Base-by-base conservation (phyloP, 371 early-diverging fungal species). In the Synchytrium microbalum region DNA sequence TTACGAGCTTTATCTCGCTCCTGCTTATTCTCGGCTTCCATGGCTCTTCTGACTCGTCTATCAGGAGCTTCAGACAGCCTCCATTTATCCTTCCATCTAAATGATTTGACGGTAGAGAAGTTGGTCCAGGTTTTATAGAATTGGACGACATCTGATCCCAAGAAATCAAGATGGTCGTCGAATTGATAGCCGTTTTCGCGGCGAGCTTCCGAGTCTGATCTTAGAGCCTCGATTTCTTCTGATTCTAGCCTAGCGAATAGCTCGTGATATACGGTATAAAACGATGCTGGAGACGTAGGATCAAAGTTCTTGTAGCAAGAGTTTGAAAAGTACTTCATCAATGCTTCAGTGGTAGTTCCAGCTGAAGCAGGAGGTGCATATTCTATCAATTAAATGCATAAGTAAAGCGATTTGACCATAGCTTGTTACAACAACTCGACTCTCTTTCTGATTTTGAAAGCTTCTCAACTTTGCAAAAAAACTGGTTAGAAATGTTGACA, bases 21-120 rank as follows among this genome's bases (percentile, higher is more conserved):
- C 67, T 88, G 89, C 69, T 84, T 84, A 75, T 96, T 96, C 61
- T 95, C 92, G 67, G 89, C 90, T 67, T 96, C 95, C 92, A 95
- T 92, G 14, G 82, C 74, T 55, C 96, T 75, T 10, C 91, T 85
- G 3, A 89, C 76, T 51, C 77, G 69, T 30, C 98, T 84, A 72
- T 92, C 92, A 1, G 88, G 89, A 60, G 92, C 86, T 64, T 94
- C 92, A 0, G 87, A 76, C 1, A 92, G 77, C 3, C 87, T 75
- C 78, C 86, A 92, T 67, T 92, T 87, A 72, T 98, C 98, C 61
- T 79, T 80, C 95, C 95, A 95, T 26, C 81, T 78, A 70, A 96
- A 98, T 5, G 88, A 85, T 72, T 92, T 92, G 52, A 73, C 75
- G 1, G 90, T 81, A 0, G 86, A 72, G 66, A 95, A 96, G 13